Percentiles rank a stretch among this genome's conserved stretches.
Evolutionary conservation across 2,329 filamentous ascomycete genomes (phyloP).

Genomic region (Dothistroma pini): DNA sequence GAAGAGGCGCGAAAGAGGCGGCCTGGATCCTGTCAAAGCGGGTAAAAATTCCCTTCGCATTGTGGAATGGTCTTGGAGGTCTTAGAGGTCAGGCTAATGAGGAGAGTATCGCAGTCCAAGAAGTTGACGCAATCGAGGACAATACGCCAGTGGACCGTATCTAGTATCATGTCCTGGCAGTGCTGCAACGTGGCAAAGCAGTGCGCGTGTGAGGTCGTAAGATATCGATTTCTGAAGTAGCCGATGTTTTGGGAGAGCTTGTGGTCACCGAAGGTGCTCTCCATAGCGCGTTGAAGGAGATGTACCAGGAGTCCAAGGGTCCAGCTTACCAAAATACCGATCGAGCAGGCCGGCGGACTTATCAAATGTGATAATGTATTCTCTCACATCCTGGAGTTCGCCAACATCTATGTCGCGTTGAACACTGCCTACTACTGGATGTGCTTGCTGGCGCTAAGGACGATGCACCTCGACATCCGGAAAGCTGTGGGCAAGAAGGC

Average conservation of each 20-base stretch:
- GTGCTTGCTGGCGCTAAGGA: not conserved
- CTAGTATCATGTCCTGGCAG: conserved; percentile 3
- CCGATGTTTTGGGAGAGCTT: conserved; percentile 3
- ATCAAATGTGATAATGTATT: not conserved
- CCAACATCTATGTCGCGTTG: not conserved
- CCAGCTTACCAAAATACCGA: not conserved
- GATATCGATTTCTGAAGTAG: not conserved
- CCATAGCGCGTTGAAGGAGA: not conserved
- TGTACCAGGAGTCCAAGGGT: not conserved
- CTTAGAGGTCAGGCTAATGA: not conserved
- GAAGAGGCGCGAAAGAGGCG: not conserved
- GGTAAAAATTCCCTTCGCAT: conserved; percentile 6
- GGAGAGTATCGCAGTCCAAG: not conserved
- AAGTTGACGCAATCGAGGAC: conserved; percentile 4
- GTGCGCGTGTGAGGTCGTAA: conserved; percentile 1
- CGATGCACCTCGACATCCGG: not conserved
- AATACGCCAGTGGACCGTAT: conserved; percentile 1
- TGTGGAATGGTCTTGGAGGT: conserved; percentile 6
- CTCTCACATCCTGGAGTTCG: not conserved
- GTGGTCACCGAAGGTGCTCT: conserved; percentile 2
- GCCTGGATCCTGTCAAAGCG: conserved; percentile 3
- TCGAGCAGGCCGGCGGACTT: not conserved
- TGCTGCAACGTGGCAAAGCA: conserved; percentile 5
- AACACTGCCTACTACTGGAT: not conserved
- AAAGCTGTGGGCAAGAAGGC: not conserved